Percentiles rank a stretch among this genome's conserved stretches.
phyloP scores from a whole-genome alignment of 2,329 filamentous ascomycete genomes.

The Aspergillus tanneri region DNA sequence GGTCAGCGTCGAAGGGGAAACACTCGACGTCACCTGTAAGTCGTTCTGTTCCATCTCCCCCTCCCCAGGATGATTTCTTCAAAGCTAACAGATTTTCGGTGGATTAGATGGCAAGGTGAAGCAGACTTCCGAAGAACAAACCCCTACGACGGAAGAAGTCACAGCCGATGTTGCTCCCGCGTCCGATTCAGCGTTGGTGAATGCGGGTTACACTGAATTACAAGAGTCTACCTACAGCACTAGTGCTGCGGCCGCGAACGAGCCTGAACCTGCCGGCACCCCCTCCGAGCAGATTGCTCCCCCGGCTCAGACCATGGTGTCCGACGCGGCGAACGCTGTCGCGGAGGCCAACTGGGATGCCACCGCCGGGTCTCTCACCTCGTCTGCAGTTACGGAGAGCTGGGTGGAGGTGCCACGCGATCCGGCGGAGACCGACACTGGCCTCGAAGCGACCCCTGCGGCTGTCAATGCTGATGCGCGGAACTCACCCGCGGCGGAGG shows the following conservation, averaged over 20 bases:
- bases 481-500: slow-evolving; percentile 53
- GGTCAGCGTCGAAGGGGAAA: slow-evolving; percentile 55
- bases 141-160: slow-evolving; percentile 37
- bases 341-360: slow-evolving; percentile 59
- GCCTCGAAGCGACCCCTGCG: slow-evolving; percentile 61
- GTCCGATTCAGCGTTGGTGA: slow-evolving; percentile 60
- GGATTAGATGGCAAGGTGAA: slow-evolving; percentile 55
- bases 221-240: slow-evolving; percentile 51
- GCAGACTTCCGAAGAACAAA: slow-evolving; percentile 47
- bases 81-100: slow-evolving; percentile 11
- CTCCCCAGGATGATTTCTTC: neutral
- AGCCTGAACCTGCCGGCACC: slow-evolving; percentile 16
- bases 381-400: slow-evolving; percentile 57
- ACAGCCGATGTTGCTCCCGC: slow-evolving; percentile 34
- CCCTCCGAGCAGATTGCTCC: slow-evolving; percentile 29
- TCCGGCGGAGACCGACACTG: slow-evolving; percentile 70
- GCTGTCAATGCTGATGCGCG: slow-evolving; percentile 59
- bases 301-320: slow-evolving; percentile 43
- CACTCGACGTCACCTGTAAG: slow-evolving; percentile 59
- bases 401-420: slow-evolving; percentile 77
- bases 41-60: slow-evolving; percentile 12
- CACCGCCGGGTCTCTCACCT: slow-evolving; percentile 44
- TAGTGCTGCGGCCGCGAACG: slow-evolving; percentile 59
- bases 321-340: slow-evolving; percentile 45
- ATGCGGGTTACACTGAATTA: slow-evolving; percentile 62